A percentile compares a stretch with the other conserved stretches of the same genome.
phyloP scores from a whole-genome alignment of 441 rosid species.

The Bruguiera hainesii region DNA sequence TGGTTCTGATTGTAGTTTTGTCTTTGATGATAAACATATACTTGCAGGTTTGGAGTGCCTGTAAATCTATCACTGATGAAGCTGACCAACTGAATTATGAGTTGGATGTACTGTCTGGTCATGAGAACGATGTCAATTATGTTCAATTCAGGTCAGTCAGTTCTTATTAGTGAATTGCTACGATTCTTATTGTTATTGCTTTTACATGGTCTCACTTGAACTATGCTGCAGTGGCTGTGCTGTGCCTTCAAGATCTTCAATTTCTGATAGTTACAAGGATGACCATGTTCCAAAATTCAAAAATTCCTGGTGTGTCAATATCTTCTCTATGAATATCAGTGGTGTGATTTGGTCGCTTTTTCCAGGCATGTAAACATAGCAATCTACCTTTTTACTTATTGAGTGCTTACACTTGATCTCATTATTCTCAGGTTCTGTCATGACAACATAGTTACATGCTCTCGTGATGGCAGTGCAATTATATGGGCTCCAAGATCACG shows the following conservation, averaged over 20 bases:
- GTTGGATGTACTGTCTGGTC: conserved; percentile 90
- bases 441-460: conserved; percentile 96
- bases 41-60: conserved; percentile 89
- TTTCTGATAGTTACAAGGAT: conserved; percentile 61
- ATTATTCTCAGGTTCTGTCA: conserved; percentile 71
- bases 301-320: conserved; percentile 71
- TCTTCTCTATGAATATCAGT: conserved; percentile 7
- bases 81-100: conserved; percentile 78
- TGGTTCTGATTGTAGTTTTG: conserved; percentile 19
- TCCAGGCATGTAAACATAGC: conserved; percentile 6
- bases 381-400: conserved; percentile 11
- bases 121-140: conserved; percentile 97
- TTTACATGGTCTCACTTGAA: neutral
- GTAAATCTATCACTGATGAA: conserved; percentile 55
- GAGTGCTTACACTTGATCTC: conserved; percentile 16
- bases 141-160: conserved; percentile 88
- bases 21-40: conserved; percentile 10
- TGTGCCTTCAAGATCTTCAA: conserved; percentile 71
- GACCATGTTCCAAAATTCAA: conserved; percentile 77
- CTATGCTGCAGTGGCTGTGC: conserved; percentile 81
- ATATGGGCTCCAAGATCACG: conserved; percentile 95
- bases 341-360: conserved; percentile 11
- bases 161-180: conserved; percentile 13
- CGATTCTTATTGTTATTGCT: neutral
- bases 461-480: conserved; percentile 99